Evolutionary conservation across 2,329 filamentous ascomycete genomes (phyloP), one percentile per base, ranked within the genome.

Genomic region (Colletotrichum sp.): DNA sequence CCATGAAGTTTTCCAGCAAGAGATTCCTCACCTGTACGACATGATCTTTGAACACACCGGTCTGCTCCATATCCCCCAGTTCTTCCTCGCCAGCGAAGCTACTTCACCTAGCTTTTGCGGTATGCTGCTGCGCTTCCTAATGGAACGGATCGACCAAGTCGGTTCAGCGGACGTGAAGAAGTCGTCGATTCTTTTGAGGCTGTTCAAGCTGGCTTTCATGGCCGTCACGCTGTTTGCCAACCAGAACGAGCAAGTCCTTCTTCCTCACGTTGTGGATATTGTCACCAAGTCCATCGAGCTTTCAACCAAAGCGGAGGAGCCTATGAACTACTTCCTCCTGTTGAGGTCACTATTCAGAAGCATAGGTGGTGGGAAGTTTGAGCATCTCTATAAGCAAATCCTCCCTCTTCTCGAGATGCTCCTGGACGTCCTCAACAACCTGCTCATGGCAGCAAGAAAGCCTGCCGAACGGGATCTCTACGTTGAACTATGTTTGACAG

Each of bases 121-220:
- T 51, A 98, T 99, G 97, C 91, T 99, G 31, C 87, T 99, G 62
- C 95, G 98, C 77, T 99, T 99, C 81, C 87, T 99, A 74, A 99
- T 99, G 97, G 94, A 96, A 78, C 94, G 95, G 67, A 97, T 99
- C 72, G 94, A 97, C 76, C 94, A 99, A 81, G 95, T 99, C 57
- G 97, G 97, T 27, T 97, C 95, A 1, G 92, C 94, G 9, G 95
- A 99, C 83, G 93, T 97, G 67, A 95, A 95, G 81, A 98, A 96
- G 83, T 96, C 97, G 0, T 96, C 95, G 8, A 98, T 99, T 62
- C 86, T 99, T 38, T 86, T 99, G 65, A 91, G 97, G 69, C 91
- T 99, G 66, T 99, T 98, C 86, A 99, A 99, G 84, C 86, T 99
- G 65, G 98, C 96, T 1, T 99, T 99, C 83, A 99, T 99, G 97